Evolutionary conservation across 2,329 filamentous ascomycete species (phyloP).

Genomic region (Sporothrix brunneoviolacea): DNA sequence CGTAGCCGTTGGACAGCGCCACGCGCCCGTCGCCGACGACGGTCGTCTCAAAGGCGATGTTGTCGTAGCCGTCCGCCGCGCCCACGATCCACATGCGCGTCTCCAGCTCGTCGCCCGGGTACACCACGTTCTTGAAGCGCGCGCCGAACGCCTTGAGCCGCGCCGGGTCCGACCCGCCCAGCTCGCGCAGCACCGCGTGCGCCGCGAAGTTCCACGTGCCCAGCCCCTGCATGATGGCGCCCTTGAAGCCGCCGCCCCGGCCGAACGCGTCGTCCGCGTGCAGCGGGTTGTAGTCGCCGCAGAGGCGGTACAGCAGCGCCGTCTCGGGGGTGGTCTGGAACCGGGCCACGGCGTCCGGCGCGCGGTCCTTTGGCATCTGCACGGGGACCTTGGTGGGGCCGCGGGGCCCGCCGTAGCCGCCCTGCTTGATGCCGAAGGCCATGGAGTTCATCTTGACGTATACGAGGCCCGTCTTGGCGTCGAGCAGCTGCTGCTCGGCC

Average conservation of each 20-base stretch:
- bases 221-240: slow-evolving; percentile 39
- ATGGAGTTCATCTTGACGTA: slow-evolving; percentile 34
- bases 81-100: slow-evolving; percentile 37
- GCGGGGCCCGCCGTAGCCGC: slow-evolving; percentile 37
- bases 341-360: slow-evolving; percentile 32
- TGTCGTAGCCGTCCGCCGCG: slow-evolving; percentile 26
- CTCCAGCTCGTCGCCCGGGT: slow-evolving; percentile 38
- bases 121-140: slow-evolving; percentile 40
- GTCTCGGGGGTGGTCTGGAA: slow-evolving; percentile 33
- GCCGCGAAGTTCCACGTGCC: slow-evolving; percentile 42
- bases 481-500: slow-evolving; percentile 32
- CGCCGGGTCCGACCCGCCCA: slow-evolving; percentile 34
- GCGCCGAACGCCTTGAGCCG: slow-evolving; percentile 37
- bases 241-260: slow-evolving; percentile 36
- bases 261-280: slow-evolving; percentile 38
- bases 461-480: slow-evolving; percentile 30
- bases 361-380: slow-evolving; percentile 25
- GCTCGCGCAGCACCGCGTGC: slow-evolving; percentile 33
- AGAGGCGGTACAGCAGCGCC: slow-evolving; percentile 37
- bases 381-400: slow-evolving; percentile 30
- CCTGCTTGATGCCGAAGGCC: slow-evolving; percentile 39
- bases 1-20: slow-evolving; percentile 28
- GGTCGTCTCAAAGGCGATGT: slow-evolving; percentile 34
- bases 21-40: slow-evolving; percentile 32
- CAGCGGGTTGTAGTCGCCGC: slow-evolving; percentile 43